Conservation (phyloP, 2,329 filamentous ascomycete genomes). For the Beauveria pseudobassiana region DNA sequence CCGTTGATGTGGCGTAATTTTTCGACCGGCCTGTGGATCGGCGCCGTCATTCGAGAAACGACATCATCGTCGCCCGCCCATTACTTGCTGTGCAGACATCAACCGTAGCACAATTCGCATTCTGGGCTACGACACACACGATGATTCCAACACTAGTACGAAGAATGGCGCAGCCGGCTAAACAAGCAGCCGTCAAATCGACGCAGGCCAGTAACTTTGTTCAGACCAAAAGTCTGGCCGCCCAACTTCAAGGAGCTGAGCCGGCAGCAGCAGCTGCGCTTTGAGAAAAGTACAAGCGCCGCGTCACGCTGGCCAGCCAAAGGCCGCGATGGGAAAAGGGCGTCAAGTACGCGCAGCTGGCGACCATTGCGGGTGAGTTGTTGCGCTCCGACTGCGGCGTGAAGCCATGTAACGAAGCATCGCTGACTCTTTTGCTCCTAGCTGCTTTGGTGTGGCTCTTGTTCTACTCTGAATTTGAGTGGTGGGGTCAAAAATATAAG, state of each 20-base stretch:
- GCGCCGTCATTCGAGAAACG: not conserved
- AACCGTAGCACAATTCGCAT: not conserved
- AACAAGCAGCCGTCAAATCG: constrained; percentile 20
- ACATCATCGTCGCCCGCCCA: not conserved
- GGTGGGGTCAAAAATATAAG: constrained; percentile 35
- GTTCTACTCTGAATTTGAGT: constrained; percentile 37
- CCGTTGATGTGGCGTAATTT: not conserved
- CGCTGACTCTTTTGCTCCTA: constrained; percentile 15
- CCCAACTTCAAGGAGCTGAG: constrained; percentile 66
- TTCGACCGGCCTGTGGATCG: not conserved
- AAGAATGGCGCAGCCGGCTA: constrained; percentile 26
- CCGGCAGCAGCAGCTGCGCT: constrained; percentile 65
- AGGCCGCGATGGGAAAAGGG: constrained; percentile 58
- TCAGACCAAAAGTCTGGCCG: constrained; percentile 66
- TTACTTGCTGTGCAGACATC: not conserved
- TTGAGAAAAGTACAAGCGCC: constrained; percentile 74
- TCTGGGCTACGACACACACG: not conserved
- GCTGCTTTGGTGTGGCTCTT: constrained; percentile 31
- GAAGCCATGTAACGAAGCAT: not conserved
- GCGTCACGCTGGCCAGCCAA: constrained; percentile 53
- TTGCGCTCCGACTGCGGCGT: not conserved
- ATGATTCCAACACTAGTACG: constrained; percentile 30
- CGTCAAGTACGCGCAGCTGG: constrained; percentile 57
- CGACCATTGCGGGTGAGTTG: constrained; percentile 46
- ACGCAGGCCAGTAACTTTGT: constrained; percentile 46